Percentiles rank a stretch among this genome's conserved stretches.
phyloP scores from a whole-genome alignment of 2,329 filamentous ascomycete genomes.

The Penicillium occitanis region DNA sequence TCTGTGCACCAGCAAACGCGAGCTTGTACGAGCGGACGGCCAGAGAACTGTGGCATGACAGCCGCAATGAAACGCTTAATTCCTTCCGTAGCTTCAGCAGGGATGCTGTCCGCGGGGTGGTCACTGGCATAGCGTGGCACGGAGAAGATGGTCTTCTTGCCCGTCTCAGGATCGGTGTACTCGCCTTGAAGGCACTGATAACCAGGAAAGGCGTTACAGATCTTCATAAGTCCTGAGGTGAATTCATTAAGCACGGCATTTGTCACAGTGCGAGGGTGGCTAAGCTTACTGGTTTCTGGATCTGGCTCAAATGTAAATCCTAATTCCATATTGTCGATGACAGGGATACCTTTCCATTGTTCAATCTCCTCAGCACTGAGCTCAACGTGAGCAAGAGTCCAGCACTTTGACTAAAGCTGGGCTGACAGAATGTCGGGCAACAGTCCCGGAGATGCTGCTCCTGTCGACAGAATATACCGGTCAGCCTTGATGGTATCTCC shows the following conservation, averaged over 20 bases:
- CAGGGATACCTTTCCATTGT: constrained; percentile 50
- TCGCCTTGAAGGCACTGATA: constrained; percentile 34
- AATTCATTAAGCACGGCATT: background rate
- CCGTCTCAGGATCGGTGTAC: constrained; percentile 11
- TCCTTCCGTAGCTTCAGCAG: constrained; percentile 48
- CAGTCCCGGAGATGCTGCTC: constrained; percentile 49
- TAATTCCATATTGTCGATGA: constrained; percentile 50
- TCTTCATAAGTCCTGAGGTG: constrained; percentile 30
- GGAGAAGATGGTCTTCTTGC: constrained; percentile 44
- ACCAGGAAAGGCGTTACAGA: constrained; percentile 56
- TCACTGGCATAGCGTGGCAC: constrained; percentile 28
- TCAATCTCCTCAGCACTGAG: constrained; percentile 49
- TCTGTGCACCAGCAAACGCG: constrained; percentile 60
- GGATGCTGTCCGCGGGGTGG: constrained; percentile 46
- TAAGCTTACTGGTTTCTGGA: constrained; percentile 36
- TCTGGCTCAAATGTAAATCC: constrained; percentile 54
- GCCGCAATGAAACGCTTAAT: constrained; percentile 53
- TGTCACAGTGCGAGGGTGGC: background rate
- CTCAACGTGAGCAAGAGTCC: constrained; percentile 54
- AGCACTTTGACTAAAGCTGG: constrained; percentile 56
- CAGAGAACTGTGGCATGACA: constrained; percentile 54
- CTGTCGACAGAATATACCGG: constrained; percentile 51
- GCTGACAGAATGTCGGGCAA: constrained; percentile 49
- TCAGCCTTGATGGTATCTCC: constrained; percentile 44
- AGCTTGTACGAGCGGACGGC: constrained; percentile 48